Evolutionary conservation across 2,329 filamentous ascomycete species (phyloP).

Genomic region (Mollisiaceae sp.): DNA sequence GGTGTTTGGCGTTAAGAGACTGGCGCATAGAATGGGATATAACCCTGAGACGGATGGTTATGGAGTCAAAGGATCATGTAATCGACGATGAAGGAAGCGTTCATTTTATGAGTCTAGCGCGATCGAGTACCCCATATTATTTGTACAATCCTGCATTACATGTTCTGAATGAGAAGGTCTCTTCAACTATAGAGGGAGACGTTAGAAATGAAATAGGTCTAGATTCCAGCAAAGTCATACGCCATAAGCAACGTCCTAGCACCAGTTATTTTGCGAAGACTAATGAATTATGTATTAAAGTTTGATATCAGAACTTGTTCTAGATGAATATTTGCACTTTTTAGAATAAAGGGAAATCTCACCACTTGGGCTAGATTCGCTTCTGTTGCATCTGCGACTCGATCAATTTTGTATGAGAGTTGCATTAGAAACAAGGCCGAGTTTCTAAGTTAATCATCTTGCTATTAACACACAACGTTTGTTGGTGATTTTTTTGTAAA

Average conservation of each 20-base stretch:
- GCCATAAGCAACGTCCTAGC: not conserved
- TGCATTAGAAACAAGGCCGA: too few species aligned
- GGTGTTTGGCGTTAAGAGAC: constrained; percentile 33
- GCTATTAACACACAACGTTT: too few species aligned
- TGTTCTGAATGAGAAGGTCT: not conserved
- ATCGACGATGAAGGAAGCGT: constrained; percentile 5
- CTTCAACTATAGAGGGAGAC: not conserved
- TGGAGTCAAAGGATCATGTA: constrained; percentile 22
- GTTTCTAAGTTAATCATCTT: too few species aligned
- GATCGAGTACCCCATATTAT: not conserved
- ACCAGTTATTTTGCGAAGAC: too few species aligned
- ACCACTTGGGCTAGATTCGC: too few species aligned
- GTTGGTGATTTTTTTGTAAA: too few species aligned
- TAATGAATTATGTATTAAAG: too few species aligned
- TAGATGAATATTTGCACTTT: too few species aligned
- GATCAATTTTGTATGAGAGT: too few species aligned
- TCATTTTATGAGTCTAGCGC: constrained; percentile 5
- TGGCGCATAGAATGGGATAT: constrained; percentile 35
- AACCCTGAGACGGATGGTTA: constrained; percentile 24
- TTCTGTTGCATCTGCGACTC: too few species aligned
- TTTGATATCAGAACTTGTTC: too few species aligned
- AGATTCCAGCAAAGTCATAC: not conserved
- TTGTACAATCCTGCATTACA: constrained; percentile 8
- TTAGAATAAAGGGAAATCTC: too few species aligned
- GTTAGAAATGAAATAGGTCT: not conserved